Evolutionary conservation across 257 asterid species (phyloP).

Genomic region (Cruciata laevipes): DNA sequence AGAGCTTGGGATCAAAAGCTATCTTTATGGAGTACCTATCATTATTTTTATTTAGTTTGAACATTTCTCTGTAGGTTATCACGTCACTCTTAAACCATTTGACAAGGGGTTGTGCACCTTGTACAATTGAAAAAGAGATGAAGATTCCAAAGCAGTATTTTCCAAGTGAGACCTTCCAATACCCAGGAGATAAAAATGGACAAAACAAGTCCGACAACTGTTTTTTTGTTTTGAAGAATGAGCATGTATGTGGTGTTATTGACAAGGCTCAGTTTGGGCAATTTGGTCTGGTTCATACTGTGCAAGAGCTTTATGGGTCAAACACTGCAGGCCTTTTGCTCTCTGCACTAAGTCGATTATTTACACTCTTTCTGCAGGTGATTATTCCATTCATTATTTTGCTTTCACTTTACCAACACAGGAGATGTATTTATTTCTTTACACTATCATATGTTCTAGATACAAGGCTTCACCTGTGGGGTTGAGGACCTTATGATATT

Average conservation of each 20-base stretch:
- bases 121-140: slow-evolving; percentile 69
- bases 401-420: not conserved
- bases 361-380: slow-evolving; percentile 91
- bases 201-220: slow-evolving; percentile 73
- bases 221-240: slow-evolving; percentile 84
- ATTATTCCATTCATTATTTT: not conserved
- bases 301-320: slow-evolving; percentile 94
- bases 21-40: not conserved
- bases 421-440: slow-evolving; percentile 11
- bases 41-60: not conserved
- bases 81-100: slow-evolving; percentile 83
- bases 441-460: slow-evolving; percentile 36
- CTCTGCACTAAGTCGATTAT: slow-evolving; percentile 82
- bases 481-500: slow-evolving; percentile 84
- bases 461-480: slow-evolving; percentile 96
- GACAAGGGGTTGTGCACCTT: slow-evolving; percentile 76
- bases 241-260: slow-evolving; percentile 87
- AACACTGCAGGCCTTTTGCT: slow-evolving; percentile 84
- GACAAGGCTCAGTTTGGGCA: slow-evolving; percentile 99
- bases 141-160: slow-evolving; percentile 74
- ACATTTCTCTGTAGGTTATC: slow-evolving; percentile 50
- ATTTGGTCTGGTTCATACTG: slow-evolving; percentile 91
- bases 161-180: slow-evolving; percentile 21
- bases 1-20: not conserved
- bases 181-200: slow-evolving; percentile 35